Conservation (phyloP, 257 asterid genomes). For the Ilex asprella region DNA sequence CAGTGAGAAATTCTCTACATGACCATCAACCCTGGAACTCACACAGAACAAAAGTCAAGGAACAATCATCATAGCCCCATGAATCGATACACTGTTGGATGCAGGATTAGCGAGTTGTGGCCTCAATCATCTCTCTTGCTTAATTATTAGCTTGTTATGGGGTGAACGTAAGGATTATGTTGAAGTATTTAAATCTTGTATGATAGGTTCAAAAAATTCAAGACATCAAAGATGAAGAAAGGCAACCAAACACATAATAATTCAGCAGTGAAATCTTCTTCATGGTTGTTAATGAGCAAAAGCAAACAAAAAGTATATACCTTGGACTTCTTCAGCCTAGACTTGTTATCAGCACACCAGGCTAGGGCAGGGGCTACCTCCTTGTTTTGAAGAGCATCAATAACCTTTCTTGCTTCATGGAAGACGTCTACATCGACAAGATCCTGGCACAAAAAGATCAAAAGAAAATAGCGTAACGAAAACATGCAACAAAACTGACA, state of each 20-base stretch:
- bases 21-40: too few relatives aligned
- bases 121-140: too few relatives aligned
- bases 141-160: too few relatives aligned
- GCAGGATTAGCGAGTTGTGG: too few relatives aligned
- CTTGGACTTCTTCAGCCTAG: slow-evolving; percentile 93
- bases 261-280: neutral
- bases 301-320: slow-evolving; percentile 27
- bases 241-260: neutral
- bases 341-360: slow-evolving; percentile 97
- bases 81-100: too few relatives aligned
- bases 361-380: slow-evolving; percentile 89
- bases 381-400: slow-evolving; percentile 87
- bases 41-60: too few relatives aligned
- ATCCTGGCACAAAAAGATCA: slow-evolving; percentile 47
- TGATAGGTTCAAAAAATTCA: neutral
- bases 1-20: too few relatives aligned
- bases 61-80: too few relatives aligned
- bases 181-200: neutral
- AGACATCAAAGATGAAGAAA: neutral
- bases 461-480: slow-evolving; percentile 9
- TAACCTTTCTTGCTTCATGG: slow-evolving; percentile 86
- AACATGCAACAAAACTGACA: neutral
- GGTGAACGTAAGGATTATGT: neutral
- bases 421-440: slow-evolving; percentile 93
- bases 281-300: slow-evolving; percentile 1